Evolutionary conservation across 768 basidiomycete genomes (phyloP).

Genomic region (Naganishia vaughanmartiniae): DNA sequence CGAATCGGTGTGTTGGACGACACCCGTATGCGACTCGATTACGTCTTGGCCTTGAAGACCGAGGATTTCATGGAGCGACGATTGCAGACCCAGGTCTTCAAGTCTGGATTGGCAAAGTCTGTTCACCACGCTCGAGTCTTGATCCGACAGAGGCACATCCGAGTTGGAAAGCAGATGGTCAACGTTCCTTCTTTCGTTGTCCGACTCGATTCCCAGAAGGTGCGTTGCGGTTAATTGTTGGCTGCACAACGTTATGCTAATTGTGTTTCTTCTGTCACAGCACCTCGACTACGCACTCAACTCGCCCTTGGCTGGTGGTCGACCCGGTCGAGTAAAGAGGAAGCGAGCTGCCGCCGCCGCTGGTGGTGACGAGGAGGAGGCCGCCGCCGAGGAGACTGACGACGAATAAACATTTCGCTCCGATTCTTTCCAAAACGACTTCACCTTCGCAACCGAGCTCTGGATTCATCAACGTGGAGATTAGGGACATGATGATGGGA

Average conservation of each 20-base stretch:
- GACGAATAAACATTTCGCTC: constrained; percentile 54
- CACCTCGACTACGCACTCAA: constrained; percentile 99
- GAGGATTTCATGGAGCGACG: constrained; percentile 99
- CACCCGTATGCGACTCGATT: constrained; percentile 98
- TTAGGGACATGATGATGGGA: constrained; percentile 5
- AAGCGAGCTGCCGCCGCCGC: constrained; percentile 93
- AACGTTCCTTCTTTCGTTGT: constrained; percentile 98
- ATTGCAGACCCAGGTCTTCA: constrained; percentile 99
- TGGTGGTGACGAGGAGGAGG: constrained; percentile 84
- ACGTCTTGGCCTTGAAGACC: constrained; percentile 97
- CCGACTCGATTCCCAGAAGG: constrained; percentile 96
- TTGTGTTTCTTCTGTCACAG: constrained; percentile 36
- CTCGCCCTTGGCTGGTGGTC: constrained; percentile 91
- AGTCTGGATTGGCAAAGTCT: constrained; percentile 87
- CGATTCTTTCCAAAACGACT: neutral
- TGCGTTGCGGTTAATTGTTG: constrained; percentile 36
- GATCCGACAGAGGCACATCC: constrained; percentile 97
- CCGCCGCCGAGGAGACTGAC: constrained; percentile 80
- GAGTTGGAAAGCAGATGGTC: constrained; percentile 99
- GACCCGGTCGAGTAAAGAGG: constrained; percentile 88
- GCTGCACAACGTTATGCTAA: neutral
- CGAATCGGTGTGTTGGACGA: constrained; percentile 99
- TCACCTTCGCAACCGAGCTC: neutral
- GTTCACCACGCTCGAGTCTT: constrained; percentile 98
- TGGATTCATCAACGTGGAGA: neutral